Base-by-base conservation (phyloP, 345 rosid genomes). In the Euclidium syriacum region DNA sequence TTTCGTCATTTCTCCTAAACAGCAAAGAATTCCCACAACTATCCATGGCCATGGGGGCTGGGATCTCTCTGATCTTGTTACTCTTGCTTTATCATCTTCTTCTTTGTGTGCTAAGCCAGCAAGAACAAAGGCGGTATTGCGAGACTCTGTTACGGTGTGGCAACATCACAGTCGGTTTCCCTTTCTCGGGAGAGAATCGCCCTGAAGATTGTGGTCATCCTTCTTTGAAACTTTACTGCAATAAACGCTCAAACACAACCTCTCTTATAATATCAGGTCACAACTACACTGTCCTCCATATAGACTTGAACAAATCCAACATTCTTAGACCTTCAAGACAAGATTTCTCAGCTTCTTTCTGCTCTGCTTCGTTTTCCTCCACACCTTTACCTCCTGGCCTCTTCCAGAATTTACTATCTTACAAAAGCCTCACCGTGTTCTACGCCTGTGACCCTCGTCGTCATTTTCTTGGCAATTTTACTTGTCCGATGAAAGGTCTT, bases 161-260 rank as follows among this genome's bases (percentile, higher is more conserved):
- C 19, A 10, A 17, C 0, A 2, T 78, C 53, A 12, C 29, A 0
- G 68, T 50, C 0, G 43, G 53, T 6, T 82, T 14, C 63, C 90
- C 90, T 49, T 80, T 85, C 48, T 66, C 63, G 61, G 83, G 87
- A 62, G 40, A 19, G 6, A 20, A 0, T 2, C 43, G 68, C 2
- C 5, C 1, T 0, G 0, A 0, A 0, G 0, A 0, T 3, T 84
- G 86, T 11, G 83, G 85, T 3, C 23, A 71, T 50, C 82, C 65
- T 3, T 52, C 7, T 4, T 40, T 82, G 16, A 0, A 41, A 43
- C 79, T 85, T 7, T 0, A 0, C 5, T 82, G 85, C 30, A 19
- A 71, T 12, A 20, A 26, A 23, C 6, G 39, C 5, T 24, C 19
- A 4, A 35, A n/a, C 6, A 38, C 2, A 0, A 0, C 81, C 14